Percentiles rank a stretch among this genome's conserved stretches.
Conservation (phyloP, 768 basidiomycete genomes). For the Termitomyces sp. region DNA sequence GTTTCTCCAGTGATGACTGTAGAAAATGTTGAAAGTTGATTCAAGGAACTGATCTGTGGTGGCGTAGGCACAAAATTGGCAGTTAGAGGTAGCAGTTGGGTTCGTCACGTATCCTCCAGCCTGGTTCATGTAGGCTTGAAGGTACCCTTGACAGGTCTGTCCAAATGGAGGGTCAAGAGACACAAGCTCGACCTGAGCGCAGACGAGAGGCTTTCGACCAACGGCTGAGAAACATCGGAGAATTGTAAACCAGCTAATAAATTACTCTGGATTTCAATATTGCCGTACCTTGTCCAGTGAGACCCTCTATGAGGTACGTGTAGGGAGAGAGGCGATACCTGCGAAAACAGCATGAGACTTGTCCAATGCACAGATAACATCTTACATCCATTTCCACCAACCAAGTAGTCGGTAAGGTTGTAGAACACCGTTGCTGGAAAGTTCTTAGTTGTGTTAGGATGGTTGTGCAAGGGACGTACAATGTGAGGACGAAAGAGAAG, state of each 20-base stretch:
- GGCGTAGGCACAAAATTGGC: constrained; percentile 50
- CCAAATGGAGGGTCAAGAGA: constrained; percentile 54
- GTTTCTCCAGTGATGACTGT: constrained; percentile 46
- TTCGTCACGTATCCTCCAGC: constrained; percentile 60
- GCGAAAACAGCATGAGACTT: neutral
- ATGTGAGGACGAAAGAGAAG: constrained; percentile 62
- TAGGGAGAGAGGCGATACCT: constrained; percentile 41
- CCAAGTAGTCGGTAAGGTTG: constrained; percentile 58
- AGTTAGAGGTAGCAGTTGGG: constrained; percentile 41
- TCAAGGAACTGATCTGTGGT: constrained; percentile 54
- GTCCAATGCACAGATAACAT: neutral
- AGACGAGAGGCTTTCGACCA: constrained; percentile 44
- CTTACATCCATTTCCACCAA: constrained; percentile 74
- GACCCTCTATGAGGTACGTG: constrained; percentile 47
- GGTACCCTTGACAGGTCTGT: constrained; percentile 49
- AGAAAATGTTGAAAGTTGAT: constrained; percentile 55
- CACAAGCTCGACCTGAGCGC: constrained; percentile 59
- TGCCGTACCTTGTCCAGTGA: constrained; percentile 40
- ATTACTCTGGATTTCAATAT: constrained; percentile 12
- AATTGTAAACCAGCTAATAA: constrained; percentile 26
- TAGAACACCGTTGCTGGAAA: constrained; percentile 53
- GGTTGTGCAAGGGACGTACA: constrained; percentile 32
- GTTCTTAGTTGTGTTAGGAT: neutral
- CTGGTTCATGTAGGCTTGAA: constrained; percentile 42
- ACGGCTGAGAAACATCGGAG: constrained; percentile 35